A percentile compares a stretch with the other conserved stretches of the same genome.
phyloP scores from a whole-genome alignment of 768 basidiomycete genomes.

The Gloeostereum incarnatum region DNA sequence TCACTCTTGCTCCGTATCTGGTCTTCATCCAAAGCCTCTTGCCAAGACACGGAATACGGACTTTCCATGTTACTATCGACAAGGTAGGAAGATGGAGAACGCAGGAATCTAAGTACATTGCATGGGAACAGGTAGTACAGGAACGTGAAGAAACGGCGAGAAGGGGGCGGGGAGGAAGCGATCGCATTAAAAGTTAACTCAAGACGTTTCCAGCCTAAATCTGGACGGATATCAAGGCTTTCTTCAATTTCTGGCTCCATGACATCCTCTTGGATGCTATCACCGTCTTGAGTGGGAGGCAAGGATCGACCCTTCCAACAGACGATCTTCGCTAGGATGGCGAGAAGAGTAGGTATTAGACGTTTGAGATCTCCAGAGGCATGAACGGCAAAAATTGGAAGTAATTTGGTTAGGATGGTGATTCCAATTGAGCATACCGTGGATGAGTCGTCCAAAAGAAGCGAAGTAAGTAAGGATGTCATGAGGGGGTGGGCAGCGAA shows the following conservation, averaged over 20 bases:
- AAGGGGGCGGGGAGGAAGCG: slow-evolving; percentile 46
- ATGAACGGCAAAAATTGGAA: slow-evolving; percentile 67
- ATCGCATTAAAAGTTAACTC: slow-evolving; percentile 49
- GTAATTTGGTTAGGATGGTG: slow-evolving; percentile 54
- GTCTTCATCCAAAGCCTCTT: slow-evolving; percentile 54
- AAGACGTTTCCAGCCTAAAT: slow-evolving; percentile 61
- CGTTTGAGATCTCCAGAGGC: slow-evolving; percentile 45
- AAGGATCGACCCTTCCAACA: slow-evolving; percentile 59
- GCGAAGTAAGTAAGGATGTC: slow-evolving; percentile 52
- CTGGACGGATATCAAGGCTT: slow-evolving; percentile 35
- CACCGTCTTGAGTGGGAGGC: slow-evolving; percentile 7
- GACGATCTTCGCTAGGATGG: slow-evolving; percentile 58
- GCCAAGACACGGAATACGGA: slow-evolving; percentile 68
- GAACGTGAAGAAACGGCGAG: slow-evolving; percentile 61
- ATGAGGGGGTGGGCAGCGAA: slow-evolving; percentile 58
- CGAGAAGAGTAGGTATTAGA: slow-evolving; percentile 57
- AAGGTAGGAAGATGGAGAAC: slow-evolving; percentile 59
- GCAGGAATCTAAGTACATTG: slow-evolving; percentile 76
- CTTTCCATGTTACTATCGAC: slow-evolving; percentile 35
- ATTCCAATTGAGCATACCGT: slow-evolving; percentile 59
- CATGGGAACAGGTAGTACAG: slow-evolving; percentile 90
- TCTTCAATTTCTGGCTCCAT: slow-evolving; percentile 20
- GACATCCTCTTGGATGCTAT: slow-evolving; percentile 2
- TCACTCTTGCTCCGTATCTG: slow-evolving; percentile 66
- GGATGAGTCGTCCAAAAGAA: slow-evolving; percentile 68